Percentiles rank a stretch among this genome's conserved stretches.
phyloP scores from a whole-genome alignment of 179 eudicot species.

The Vitellaria paradoxa region DNA sequence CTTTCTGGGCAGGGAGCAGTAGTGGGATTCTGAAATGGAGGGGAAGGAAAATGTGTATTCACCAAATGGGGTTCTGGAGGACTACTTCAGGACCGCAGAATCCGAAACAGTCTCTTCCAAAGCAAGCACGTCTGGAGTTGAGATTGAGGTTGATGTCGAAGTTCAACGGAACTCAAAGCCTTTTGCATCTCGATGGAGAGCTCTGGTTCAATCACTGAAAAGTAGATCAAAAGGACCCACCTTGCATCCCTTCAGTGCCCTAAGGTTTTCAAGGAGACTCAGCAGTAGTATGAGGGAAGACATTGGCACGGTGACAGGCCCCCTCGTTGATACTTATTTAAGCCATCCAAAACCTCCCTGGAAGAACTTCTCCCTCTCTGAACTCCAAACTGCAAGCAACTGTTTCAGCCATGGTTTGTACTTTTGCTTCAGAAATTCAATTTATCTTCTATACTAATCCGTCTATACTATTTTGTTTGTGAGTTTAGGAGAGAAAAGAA shows the following conservation, averaged over 20 bases:
- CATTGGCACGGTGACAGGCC: slow-evolving; percentile 10
- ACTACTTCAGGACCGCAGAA: slow-evolving; percentile 39
- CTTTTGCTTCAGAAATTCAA: slow-evolving; percentile 1
- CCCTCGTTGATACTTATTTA: slow-evolving; percentile 36
- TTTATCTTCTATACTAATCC: too few relatives aligned
- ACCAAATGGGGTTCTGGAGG: slow-evolving; percentile 59
- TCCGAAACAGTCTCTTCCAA: slow-evolving; percentile 47
- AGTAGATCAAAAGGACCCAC: slow-evolving; percentile 39
- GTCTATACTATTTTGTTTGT: too few relatives aligned
- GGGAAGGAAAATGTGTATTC: slow-evolving; percentile 35
- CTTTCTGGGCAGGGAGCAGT: slow-evolving; percentile 27
- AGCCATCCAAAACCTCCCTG: slow-evolving; percentile 59
- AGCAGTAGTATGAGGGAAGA: slow-evolving; percentile 38
- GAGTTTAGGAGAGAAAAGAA: too few relatives aligned
- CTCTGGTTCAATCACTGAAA: slow-evolving; percentile 44
- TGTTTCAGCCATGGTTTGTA: slow-evolving; percentile 62
- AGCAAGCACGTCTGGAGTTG: slow-evolving; percentile 45
- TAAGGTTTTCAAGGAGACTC: slow-evolving; percentile 45
- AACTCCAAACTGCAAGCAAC: slow-evolving; percentile 72
- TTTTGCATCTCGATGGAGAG: slow-evolving; percentile 39
- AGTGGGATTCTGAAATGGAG: slow-evolving; percentile 30
- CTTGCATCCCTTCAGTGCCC: slow-evolving; percentile 38
- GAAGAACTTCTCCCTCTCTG: slow-evolving; percentile 65
- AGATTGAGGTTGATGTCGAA: not conserved
- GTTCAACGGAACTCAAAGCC: slow-evolving; percentile 29